Evolutionary conservation across 202 grass and related monocot genomes (phyloP).

Genomic region (Elaeis oleifera): DNA sequence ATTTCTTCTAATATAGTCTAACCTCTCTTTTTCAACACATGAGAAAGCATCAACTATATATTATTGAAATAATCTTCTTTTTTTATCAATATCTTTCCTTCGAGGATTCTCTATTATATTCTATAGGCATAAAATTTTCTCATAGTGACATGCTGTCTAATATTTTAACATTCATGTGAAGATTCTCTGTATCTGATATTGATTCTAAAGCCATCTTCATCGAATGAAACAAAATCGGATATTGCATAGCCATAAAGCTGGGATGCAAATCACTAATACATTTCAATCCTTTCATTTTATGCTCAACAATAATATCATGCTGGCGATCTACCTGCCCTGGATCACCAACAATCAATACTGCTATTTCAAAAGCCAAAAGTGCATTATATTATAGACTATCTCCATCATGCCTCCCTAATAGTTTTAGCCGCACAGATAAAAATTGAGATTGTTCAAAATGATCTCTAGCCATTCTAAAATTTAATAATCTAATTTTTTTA

Average conservation of each 20-base stretch:
- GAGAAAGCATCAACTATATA: not conserved
- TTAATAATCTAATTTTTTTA: no score
- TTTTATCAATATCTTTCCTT: not conserved
- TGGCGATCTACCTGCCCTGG: not conserved
- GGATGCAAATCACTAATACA: no score
- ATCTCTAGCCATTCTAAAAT: no score
- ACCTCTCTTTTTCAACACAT: not conserved
- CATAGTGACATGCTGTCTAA: not conserved
- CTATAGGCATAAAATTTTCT: not conserved
- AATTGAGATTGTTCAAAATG: no score
- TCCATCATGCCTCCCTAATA: no score
- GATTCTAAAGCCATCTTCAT: no score
- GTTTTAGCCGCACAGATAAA: not conserved
- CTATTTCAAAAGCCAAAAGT: not conserved
- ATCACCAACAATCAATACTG: not conserved
- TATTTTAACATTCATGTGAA: not conserved
- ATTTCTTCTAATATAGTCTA: not conserved
- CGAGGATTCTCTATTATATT: not conserved
- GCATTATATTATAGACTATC: not conserved
- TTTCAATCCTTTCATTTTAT: not conserved
- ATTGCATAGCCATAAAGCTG: no score
- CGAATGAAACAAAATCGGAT: no score
- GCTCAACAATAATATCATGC: constrained; percentile 10
- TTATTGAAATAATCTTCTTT: not conserved
- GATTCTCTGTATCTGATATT: no score